These are phyloP conservation scores for Sclerotinia borealis DNA, from an alignment of 2,329 filamentous ascomycete genomes.

Conservation along the genomic window DNA sequence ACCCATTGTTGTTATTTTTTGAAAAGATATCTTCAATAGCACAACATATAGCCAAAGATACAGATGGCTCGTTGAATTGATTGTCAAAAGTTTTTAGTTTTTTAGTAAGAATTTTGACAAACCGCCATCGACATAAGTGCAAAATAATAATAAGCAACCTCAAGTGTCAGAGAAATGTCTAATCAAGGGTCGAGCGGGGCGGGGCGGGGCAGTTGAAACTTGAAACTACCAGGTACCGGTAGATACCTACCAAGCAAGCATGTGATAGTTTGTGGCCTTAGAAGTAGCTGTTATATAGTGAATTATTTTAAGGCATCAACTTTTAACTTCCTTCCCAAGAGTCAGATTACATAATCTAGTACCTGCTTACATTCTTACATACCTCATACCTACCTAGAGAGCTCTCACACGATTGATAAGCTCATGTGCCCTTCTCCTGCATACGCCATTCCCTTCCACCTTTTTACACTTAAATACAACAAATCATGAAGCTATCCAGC, in stretches of 20 bases:
- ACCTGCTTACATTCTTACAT: too few species aligned
- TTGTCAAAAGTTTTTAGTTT: background rate
- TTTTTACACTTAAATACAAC: background rate
- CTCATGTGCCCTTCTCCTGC: background rate
- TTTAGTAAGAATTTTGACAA: background rate
- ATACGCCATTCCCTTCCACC: too few species aligned
- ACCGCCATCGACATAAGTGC: background rate
- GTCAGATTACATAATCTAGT: too few species aligned
- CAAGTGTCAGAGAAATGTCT: background rate
- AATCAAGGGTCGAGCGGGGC: slow-evolving; percentile 1
- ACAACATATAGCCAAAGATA: background rate
- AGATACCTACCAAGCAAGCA: too few species aligned
- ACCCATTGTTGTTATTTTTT: slow-evolving; percentile 35
- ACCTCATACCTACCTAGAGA: too few species aligned
- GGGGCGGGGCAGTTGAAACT: too few species aligned
- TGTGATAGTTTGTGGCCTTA: background rate
- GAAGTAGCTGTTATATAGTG: too few species aligned
- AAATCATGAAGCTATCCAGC: slow-evolving; percentile 45
- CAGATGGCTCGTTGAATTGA: background rate
- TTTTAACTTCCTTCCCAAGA: too few species aligned
- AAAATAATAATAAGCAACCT: background rate
- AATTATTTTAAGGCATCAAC: too few species aligned
- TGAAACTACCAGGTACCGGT: too few species aligned
- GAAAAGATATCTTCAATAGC: background rate
- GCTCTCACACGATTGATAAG: background rate